Conservation (phyloP, 2,329 filamentous ascomycete species). For the Nothophoma quercina region DNA sequence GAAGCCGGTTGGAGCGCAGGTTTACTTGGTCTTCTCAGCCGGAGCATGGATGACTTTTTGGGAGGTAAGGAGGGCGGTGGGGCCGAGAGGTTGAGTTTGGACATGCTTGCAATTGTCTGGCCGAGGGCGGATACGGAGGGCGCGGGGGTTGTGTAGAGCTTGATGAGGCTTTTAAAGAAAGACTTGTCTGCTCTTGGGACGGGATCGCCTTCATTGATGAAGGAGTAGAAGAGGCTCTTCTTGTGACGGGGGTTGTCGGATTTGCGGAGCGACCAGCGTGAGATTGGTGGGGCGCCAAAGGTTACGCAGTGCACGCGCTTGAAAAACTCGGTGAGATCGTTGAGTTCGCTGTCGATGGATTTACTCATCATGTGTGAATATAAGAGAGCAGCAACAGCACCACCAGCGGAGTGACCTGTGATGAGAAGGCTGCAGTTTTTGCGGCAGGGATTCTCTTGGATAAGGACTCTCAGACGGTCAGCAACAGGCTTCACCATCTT, state of each 20-base stretch:
- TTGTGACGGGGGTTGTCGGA: slow-evolving; percentile 55
- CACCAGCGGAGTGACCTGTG: slow-evolving; percentile 86
- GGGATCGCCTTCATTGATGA: slow-evolving; percentile 87
- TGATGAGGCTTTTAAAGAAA: slow-evolving; percentile 75
- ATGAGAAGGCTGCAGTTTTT: slow-evolving; percentile 75
- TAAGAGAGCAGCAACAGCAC: slow-evolving; percentile 80
- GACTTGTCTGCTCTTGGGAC: slow-evolving; percentile 78
- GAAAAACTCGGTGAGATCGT: slow-evolving; percentile 72
- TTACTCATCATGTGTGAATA: slow-evolving; percentile 81
- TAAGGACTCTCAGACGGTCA: slow-evolving; percentile 70
- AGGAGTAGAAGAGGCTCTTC: slow-evolving; percentile 78
- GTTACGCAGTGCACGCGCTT: slow-evolving; percentile 83
- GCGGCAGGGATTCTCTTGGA: slow-evolving; percentile 74
- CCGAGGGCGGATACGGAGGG: slow-evolving; percentile 48
- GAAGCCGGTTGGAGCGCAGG: slow-evolving; percentile 32
- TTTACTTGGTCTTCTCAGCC: slow-evolving; percentile 29
- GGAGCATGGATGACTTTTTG: slow-evolving; percentile 26
- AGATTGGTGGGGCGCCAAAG: slow-evolving; percentile 83
- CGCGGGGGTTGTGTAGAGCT: slow-evolving; percentile 70
- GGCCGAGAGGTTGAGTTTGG: slow-evolving; percentile 34
- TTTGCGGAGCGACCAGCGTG: slow-evolving; percentile 71
- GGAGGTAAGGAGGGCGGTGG: slow-evolving; percentile 15
- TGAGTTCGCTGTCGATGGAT: slow-evolving; percentile 72
- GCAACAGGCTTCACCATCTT: slow-evolving; percentile 80
- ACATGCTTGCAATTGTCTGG: slow-evolving; percentile 32